These are phyloP conservation scores for Chaetomidium leptoderma DNA, from an alignment of 495 filamentous ascomycete genomes.

Conservation along the genomic window DNA sequence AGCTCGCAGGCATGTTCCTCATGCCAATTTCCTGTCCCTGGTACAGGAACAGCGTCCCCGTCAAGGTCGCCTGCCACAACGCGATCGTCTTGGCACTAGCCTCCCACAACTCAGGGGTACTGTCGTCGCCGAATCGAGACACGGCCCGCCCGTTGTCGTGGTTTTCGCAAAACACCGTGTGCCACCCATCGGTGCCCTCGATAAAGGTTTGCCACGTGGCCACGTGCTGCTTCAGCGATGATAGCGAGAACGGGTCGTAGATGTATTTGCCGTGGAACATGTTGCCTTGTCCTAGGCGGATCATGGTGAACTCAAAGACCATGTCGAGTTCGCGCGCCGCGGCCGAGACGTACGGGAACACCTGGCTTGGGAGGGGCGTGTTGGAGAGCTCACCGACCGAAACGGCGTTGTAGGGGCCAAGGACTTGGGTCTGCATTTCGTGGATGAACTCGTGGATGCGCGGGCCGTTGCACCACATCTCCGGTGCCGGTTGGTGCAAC, in stretches of 20 bases:
- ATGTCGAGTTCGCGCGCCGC: constrained; percentile 59
- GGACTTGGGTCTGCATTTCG: constrained; percentile 50
- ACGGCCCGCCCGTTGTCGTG: constrained; percentile 61
- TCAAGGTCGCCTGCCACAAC: constrained; percentile 45
- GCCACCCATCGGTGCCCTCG: constrained; percentile 60
- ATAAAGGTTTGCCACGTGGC: constrained; percentile 58
- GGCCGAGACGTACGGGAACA: constrained; percentile 51
- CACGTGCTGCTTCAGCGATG: constrained; percentile 51
- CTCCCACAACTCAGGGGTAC: constrained; percentile 43
- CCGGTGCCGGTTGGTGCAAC: constrained; percentile 40
- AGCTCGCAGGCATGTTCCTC: constrained; percentile 57
- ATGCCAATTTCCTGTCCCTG: constrained; percentile 71
- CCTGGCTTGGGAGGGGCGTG: constrained; percentile 49
- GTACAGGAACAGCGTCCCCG: constrained; percentile 53
- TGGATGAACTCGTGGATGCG: constrained; percentile 58
- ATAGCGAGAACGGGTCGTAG: constrained; percentile 37
- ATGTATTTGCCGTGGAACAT: constrained; percentile 21
- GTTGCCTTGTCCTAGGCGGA: constrained; percentile 52
- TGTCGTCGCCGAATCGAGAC: constrained; percentile 50
- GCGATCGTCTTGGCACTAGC: constrained; percentile 60
- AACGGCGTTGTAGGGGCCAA: constrained; percentile 57
- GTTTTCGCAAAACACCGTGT: constrained; percentile 63
- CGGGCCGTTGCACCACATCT: constrained; percentile 57
- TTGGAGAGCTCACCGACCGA: constrained; percentile 65
- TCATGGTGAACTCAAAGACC: constrained; percentile 63